phyloP scores from a whole-genome alignment of 306 rosid genomes.

The Citrullus mucosospermus region DNA sequence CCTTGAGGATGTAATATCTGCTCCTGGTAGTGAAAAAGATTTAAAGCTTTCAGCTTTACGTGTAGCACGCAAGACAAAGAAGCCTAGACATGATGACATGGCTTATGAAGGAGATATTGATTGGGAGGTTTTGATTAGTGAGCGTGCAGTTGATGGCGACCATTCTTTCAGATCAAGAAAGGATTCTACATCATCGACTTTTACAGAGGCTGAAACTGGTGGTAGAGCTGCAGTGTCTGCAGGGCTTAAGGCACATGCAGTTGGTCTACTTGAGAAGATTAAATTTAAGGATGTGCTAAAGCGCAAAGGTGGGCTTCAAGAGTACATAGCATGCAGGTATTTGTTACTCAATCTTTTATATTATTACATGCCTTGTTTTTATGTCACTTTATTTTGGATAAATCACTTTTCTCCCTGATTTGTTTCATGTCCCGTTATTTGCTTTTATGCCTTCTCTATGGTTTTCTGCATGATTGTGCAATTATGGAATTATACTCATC shows the following conservation, averaged over 20 bases:
- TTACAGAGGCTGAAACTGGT: constrained; percentile 56
- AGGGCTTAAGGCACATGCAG: constrained; percentile 81
- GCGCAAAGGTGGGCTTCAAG: constrained; percentile 96
- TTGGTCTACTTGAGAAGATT: constrained; percentile 79
- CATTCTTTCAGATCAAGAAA: constrained; percentile 34
- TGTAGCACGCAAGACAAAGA: constrained; percentile 40
- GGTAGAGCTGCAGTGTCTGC: constrained; percentile 81
- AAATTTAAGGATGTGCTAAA: constrained; percentile 87
- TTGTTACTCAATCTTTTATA: constrained; percentile 20
- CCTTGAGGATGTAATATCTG: constrained; percentile 39
- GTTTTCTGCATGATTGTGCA: neutral
- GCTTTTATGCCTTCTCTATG: neutral
- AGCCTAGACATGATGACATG: constrained; percentile 85
- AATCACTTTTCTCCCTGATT: neutral
- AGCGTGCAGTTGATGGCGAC: constrained; percentile 28
- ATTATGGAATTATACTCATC: neutral
- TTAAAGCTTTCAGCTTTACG: constrained; percentile 40
- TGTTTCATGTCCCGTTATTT: neutral
- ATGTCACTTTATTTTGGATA: neutral
- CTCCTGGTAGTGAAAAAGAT: constrained; percentile 36
- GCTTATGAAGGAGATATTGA: constrained; percentile 98
- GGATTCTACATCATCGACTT: constrained; percentile 43
- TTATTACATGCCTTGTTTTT: neutral
- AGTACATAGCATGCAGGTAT: constrained; percentile 79
- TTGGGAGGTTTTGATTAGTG: constrained; percentile 61